Conservation (phyloP, 1,284 basidiomycete species). For the Cryptococcus floricola region DNA sequence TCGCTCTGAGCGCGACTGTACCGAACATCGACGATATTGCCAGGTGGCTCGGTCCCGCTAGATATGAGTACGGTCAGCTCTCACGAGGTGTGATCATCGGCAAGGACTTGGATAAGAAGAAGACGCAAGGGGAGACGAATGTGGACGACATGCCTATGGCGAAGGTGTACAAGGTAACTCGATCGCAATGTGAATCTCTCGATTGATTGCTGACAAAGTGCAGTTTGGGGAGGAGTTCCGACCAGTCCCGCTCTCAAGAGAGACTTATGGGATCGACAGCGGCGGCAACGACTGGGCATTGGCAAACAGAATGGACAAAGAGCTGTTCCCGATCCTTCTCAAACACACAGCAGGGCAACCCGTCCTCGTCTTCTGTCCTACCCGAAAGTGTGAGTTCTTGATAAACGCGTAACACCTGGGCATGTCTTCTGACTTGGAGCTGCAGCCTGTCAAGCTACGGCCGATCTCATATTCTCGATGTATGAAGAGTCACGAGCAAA, state of each 20-base stretch:
- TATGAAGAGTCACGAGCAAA: slow-evolving; percentile 59
- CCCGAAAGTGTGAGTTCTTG: slow-evolving; percentile 63
- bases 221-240: slow-evolving; percentile 89
- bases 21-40: slow-evolving; percentile 91
- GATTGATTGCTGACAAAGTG: slow-evolving; percentile 3
- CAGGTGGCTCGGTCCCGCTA: slow-evolving; percentile 67
- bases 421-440: not conserved
- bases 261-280: slow-evolving; percentile 61
- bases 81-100: slow-evolving; percentile 12
- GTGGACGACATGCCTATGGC: slow-evolving; percentile 54
- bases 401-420: not conserved
- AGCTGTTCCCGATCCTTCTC: slow-evolving; percentile 66
- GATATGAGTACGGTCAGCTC: slow-evolving; percentile 2
- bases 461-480: slow-evolving; percentile 67
- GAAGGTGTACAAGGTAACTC: slow-evolving; percentile 64
- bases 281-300: slow-evolving; percentile 77
- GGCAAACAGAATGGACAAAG: slow-evolving; percentile 66
- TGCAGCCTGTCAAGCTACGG: slow-evolving; percentile 54
- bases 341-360: slow-evolving; percentile 70
- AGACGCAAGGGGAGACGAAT: not conserved
- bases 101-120: slow-evolving; percentile 8
- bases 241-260: slow-evolving; percentile 72
- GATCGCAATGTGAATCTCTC: not conserved
- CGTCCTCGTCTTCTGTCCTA: slow-evolving; percentile 78
- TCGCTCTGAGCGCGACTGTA: slow-evolving; percentile 82